Conservation (phyloP, 129 eudicot genomes). For the sunflower (Helianthus annuus) region DNA sequence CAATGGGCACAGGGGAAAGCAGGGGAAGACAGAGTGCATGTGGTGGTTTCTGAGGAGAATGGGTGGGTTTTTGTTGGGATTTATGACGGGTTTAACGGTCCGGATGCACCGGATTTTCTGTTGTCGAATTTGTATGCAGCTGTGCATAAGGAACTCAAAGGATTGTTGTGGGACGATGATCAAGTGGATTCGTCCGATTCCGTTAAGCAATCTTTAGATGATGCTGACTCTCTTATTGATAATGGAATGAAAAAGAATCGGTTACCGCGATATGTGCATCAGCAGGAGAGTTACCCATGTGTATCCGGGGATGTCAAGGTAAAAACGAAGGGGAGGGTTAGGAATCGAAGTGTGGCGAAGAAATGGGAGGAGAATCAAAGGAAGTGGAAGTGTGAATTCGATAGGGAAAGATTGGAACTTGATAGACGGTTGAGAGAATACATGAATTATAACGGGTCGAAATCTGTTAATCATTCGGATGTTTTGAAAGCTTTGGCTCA, state of each 20-base stretch:
- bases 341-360: slow-evolving; percentile 38
- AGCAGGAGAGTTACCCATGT: slow-evolving; percentile 54
- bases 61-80: slow-evolving; percentile 95
- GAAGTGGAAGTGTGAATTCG: slow-evolving; percentile 82
- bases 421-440: slow-evolving; percentile 72
- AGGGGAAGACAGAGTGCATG: slow-evolving; percentile 83
- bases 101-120: slow-evolving; percentile 87
- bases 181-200: slow-evolving; percentile 21
- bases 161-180: slow-evolving; percentile 54
- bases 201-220: slow-evolving; percentile 23
- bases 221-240: slow-evolving; percentile 43
- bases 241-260: neutral
- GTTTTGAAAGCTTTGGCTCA: slow-evolving; percentile 70
- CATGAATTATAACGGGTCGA: slow-evolving; percentile 63
- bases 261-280: slow-evolving; percentile 21
- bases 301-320: slow-evolving; percentile 39
- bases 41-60: slow-evolving; percentile 76
- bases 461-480: slow-evolving; percentile 52
- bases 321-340: slow-evolving; percentile 27
- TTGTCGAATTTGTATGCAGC: slow-evolving; percentile 63
- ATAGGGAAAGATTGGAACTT: slow-evolving; percentile 77
- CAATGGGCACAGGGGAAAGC: slow-evolving; percentile 98
- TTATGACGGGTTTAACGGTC: slow-evolving; percentile 93
- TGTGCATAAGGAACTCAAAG: slow-evolving; percentile 72
- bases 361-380: slow-evolving; percentile 83